Base-by-base conservation (phyloP, 2,329 filamentous ascomycete species). In the Orbilia blumenaviensis region DNA sequence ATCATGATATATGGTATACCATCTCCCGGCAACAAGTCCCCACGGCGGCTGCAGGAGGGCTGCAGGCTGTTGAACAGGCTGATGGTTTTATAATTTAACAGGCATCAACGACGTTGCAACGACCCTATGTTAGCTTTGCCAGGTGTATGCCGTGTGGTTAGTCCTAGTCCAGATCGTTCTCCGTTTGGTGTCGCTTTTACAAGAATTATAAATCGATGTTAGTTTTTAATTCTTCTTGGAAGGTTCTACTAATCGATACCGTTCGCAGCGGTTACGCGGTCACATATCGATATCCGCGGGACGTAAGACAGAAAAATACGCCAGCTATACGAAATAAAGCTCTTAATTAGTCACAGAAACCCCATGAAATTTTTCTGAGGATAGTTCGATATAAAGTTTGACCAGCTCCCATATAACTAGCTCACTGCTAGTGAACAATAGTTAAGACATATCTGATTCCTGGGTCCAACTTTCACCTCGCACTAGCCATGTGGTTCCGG, bases 61-160 rank as follows among this genome's bases (percentile, higher is more conserved):
- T 63, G 54, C 52, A 44, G 66, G 41, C 21, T 27, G 63, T 5
- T 46, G 10, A 36, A 12, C 36, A 62, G 66, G 54, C 60, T 56
- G 67, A 64, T 63, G 50, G 34, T 29, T 63, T 46, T 64, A 46
- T n/a, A n/a, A n/a, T n/a, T n/a, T n/a, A 56, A 41, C 67, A 72
- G 67, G 67, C 67, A 63, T 50, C 67, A 61, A 38, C 32, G 18
- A 38, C 3, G 32, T 56, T 56, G 32, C 29, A 56, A 38, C 38
- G 52, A 12, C 52, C 29, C 38, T 25, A 21, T 4, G 16, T 54
- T 34, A 29, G 48, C 48, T n/a, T n/a, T n/a, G n/a, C n/a, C n/a
- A n/a, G n/a, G n/a, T n/a, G n/a, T n/a, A n/a, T n/a, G n/a, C 48
- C 48, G 48, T 54, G 29, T n/a, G 14, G 14, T 32, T 36, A 38